Evolutionary conservation across 768 basidiomycete genomes (phyloP).

Genomic region (Chalciporus pseudorubinellus): DNA sequence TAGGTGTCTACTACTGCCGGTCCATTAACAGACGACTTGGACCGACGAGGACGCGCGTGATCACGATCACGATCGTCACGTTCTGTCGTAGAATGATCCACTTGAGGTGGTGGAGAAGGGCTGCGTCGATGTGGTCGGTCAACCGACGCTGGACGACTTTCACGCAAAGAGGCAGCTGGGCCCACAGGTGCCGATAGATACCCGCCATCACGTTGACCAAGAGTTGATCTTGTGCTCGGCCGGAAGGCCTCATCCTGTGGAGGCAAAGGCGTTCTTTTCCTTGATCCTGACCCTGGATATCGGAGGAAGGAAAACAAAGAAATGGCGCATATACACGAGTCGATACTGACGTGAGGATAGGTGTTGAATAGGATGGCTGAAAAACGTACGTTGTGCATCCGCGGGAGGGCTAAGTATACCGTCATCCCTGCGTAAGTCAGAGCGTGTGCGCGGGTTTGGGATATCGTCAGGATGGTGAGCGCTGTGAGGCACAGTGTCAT

Average conservation of each 20-base stretch:
- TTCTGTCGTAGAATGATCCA: slow-evolving; percentile 2
- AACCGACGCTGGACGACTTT: slow-evolving; percentile 3
- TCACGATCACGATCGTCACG: slow-evolving; percentile 19
- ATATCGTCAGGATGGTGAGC: slow-evolving; percentile 14
- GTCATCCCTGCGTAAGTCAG: slow-evolving; percentile 18
- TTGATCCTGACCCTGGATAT: slow-evolving; percentile 26
- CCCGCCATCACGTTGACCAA: slow-evolving; percentile 10
- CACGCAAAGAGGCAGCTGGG: slow-evolving; percentile 6
- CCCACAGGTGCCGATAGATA: slow-evolving; percentile 6
- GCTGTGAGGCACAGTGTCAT: slow-evolving; percentile 15
- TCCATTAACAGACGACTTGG: slow-evolving; percentile 11
- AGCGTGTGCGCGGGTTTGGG: slow-evolving; percentile 20
- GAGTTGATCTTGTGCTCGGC: slow-evolving; percentile 15
- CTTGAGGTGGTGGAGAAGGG: slow-evolving; percentile 10
- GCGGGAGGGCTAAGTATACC: slow-evolving; percentile 20
- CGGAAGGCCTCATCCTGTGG: slow-evolving; percentile 34
- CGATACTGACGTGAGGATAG: slow-evolving; percentile 29
- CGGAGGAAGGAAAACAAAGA: slow-evolving; percentile 17
- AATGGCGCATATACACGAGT: slow-evolving; percentile 22
- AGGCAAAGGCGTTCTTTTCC: slow-evolving; percentile 37
- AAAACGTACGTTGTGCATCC: slow-evolving; percentile 39
- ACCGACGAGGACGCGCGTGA: slow-evolving; percentile 13
- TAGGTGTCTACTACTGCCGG: slow-evolving; percentile 15
- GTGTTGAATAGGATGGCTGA: slow-evolving; percentile 27
- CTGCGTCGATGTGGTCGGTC: slow-evolving; percentile 12